phyloP scores from a whole-genome alignment of 768 basidiomycete species.

The Calocera cornea region DNA sequence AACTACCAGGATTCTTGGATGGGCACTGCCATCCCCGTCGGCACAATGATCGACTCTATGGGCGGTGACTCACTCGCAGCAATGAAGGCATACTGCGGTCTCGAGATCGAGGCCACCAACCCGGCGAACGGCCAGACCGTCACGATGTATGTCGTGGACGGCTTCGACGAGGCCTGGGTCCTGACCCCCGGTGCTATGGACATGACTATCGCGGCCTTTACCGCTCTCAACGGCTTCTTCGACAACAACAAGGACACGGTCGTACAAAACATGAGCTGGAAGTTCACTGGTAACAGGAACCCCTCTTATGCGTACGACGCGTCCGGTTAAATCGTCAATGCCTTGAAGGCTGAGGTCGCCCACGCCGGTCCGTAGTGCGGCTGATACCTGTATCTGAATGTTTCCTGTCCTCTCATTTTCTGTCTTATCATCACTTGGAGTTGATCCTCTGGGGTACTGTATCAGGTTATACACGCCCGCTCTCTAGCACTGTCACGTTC shows the following conservation, averaged over 20 bases:
- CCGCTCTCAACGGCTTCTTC: constrained; percentile 9
- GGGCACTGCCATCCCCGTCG: constrained; percentile 15
- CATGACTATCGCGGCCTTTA: constrained; percentile 8
- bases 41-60: constrained; percentile 15
- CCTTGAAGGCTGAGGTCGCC: not conserved
- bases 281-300: constrained; percentile 13
- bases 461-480: not conserved
- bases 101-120: constrained; percentile 12
- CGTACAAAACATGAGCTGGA: constrained; percentile 13
- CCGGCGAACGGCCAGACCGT: constrained; percentile 9
- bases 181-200: constrained; percentile 4
- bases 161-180: constrained; percentile 12
- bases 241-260: constrained; percentile 12
- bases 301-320: not conserved
- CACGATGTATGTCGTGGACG: constrained; percentile 15
- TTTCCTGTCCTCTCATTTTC: not conserved
- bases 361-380: not conserved
- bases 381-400: constrained; percentile 3
- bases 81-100: constrained; percentile 15
- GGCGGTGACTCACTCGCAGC: constrained; percentile 11
- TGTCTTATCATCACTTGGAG: not conserved
- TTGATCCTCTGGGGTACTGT: not conserved
- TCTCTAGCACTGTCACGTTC: not conserved
- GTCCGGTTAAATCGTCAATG: not conserved
- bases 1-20: constrained; percentile 12